Conservation (phyloP, 345 rosid species). For the Nasturtium officinale region DNA sequence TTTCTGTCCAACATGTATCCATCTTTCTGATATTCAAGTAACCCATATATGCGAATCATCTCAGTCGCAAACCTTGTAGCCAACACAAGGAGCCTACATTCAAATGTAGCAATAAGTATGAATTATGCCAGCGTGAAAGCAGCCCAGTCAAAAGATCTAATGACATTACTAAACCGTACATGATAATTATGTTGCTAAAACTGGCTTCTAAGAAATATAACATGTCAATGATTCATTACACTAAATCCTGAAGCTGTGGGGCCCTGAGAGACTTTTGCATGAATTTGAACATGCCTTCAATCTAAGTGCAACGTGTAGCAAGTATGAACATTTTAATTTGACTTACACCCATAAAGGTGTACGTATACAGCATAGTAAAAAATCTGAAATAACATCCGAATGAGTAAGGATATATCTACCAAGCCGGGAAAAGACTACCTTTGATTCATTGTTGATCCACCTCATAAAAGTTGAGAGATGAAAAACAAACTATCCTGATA, state of each 20-base stretch:
- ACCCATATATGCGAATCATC: conserved; percentile 75
- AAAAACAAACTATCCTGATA: conserved; percentile 21
- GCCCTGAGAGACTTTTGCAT: conserved; percentile 16
- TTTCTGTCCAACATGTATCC: conserved; percentile 46
- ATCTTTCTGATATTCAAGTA: conserved; percentile 60
- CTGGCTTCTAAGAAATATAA: conserved; percentile 14
- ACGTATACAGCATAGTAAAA: conserved; percentile 12
- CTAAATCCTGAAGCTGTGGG: conserved; percentile 22
- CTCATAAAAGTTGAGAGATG: conserved; percentile 16
- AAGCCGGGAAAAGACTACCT: conserved; percentile 20
- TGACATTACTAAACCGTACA: conserved; percentile 18
- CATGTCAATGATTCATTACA: conserved; percentile 25
- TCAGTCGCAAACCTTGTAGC: conserved; percentile 81
- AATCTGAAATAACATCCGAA: background rate
- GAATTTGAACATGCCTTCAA: conserved; percentile 21
- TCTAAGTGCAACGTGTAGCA: conserved; percentile 7
- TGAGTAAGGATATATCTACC: conserved; percentile 15
- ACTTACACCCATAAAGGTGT: conserved; percentile 8
- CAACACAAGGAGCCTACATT: conserved; percentile 76
- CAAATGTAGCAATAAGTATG: conserved; percentile 36
- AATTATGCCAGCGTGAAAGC: conserved; percentile 34
- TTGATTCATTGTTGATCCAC: conserved; percentile 11
- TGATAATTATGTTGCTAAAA: conserved; percentile 22
- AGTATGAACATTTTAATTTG: conserved; percentile 3
- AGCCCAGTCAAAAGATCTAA: conserved; percentile 18